These are phyloP conservation scores for Mycena chlorophos DNA, from an alignment of 768 basidiomycete species.

Conservation along the genomic window DNA sequence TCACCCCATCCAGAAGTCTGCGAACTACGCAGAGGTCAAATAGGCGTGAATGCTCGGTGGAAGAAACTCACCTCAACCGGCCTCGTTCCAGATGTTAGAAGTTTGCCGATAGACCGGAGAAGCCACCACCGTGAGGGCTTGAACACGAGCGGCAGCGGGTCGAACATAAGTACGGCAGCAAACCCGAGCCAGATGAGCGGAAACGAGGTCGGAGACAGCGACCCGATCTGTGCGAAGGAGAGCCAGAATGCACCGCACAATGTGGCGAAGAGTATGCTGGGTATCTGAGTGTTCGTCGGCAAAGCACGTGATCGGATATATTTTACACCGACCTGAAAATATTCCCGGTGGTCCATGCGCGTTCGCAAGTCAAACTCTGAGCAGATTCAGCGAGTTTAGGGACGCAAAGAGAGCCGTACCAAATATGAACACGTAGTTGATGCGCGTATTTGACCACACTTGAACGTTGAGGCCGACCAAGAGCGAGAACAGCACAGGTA, in stretches of 20 bases:
- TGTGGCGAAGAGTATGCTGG: constrained; percentile 72
- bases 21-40: constrained; percentile 48
- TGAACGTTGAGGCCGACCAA: constrained; percentile 83
- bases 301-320: constrained; percentile 19
- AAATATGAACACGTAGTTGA: constrained; percentile 95
- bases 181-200: constrained; percentile 80
- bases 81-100: constrained; percentile 67
- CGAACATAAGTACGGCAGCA: constrained; percentile 56
- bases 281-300: constrained; percentile 50
- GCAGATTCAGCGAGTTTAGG: neutral
- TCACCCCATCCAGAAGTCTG: constrained; percentile 90
- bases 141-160: constrained; percentile 72
- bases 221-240: constrained; percentile 68
- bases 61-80: constrained; percentile 65
- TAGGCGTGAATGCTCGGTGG: neutral
- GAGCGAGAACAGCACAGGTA: constrained; percentile 75
- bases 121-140: constrained; percentile 80
- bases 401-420: constrained; percentile 44
- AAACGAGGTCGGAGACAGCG: constrained; percentile 71
- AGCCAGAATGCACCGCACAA: constrained; percentile 84
- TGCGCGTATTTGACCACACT: constrained; percentile 71
- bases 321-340: constrained; percentile 56
- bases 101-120: constrained; percentile 57
- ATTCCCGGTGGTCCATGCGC: constrained; percentile 76
- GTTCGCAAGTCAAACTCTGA: constrained; percentile 70